Evolutionary conservation across 2,329 filamentous ascomycete genomes (phyloP).

Genomic region (Diaporthe citrichinensis): DNA sequence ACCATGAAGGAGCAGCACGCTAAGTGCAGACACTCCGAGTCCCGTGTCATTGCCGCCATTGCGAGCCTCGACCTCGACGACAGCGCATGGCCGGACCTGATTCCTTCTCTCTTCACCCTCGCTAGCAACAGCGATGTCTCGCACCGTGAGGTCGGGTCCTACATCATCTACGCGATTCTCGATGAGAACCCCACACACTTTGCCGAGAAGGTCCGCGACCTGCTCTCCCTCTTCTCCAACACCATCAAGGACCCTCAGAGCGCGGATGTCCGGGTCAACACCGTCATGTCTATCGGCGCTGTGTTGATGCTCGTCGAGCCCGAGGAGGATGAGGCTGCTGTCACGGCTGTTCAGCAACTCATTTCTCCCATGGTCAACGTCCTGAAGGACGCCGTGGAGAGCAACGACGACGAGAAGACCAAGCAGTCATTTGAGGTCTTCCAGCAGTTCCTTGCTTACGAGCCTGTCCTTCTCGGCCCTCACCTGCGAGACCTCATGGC

Average conservation of each 20-base stretch:
- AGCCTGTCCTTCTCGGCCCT: constrained; percentile 83
- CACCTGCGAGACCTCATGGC: constrained; percentile 92
- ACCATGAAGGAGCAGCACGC: constrained; percentile 84
- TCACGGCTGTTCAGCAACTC: constrained; percentile 83
- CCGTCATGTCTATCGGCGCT: constrained; percentile 89
- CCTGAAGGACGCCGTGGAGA: constrained; percentile 85
- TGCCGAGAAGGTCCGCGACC: constrained; percentile 81
- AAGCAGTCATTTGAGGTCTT: constrained; percentile 97
- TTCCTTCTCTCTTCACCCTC: constrained; percentile 83
- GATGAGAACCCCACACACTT: constrained; percentile 91
- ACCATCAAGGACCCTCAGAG: constrained; percentile 94
- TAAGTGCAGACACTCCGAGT: constrained; percentile 86
- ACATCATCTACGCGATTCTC: constrained; percentile 92
- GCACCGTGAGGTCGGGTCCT: constrained; percentile 91
- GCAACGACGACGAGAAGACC: constrained; percentile 86
- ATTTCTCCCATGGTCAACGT: constrained; percentile 92
- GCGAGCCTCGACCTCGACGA: constrained; percentile 89
- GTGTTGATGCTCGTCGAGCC: constrained; percentile 89
- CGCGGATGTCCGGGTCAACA: constrained; percentile 93
- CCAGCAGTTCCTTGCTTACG: constrained; percentile 93
- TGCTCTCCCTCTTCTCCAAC: constrained; percentile 86
- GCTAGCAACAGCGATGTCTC: constrained; percentile 80
- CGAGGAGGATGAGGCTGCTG: constrained; percentile 82
- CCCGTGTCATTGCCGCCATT: constrained; percentile 89
- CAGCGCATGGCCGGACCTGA: constrained; percentile 86